Evolutionary conservation across 768 basidiomycete genomes (phyloP), one percentile per base, ranked within the genome.

Genomic region (Vararia minispora): DNA sequence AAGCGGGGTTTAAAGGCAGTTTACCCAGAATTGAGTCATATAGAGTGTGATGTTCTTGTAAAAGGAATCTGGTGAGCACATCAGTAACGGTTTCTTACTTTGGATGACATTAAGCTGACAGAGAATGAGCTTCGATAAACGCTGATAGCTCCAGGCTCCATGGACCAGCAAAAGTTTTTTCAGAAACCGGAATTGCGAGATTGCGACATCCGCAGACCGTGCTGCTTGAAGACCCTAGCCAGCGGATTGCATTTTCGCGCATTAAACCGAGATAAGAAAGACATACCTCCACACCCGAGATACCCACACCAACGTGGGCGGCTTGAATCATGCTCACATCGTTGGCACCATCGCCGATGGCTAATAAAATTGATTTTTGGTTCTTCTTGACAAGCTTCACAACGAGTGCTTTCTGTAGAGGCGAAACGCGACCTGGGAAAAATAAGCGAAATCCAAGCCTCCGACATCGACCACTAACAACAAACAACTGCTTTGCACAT

Each of bases 241-340:
- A 21, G 18, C 35, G 33, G n/a, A n/a, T n/a, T n/a, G n/a, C n/a
- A n/a, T n/a, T n/a, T n/a, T n/a, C n/a, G n/a, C n/a, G n/a, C n/a
- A n/a, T 12, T 12, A 9, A 5, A 14, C 22, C 11, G 16, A 23
- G 24, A 23, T 31, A 12, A 17, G 6, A 4, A 25, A 22, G 4
- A 52, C 65, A 11, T 48, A 87, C 89, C 71, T 99, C 94, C 17
- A 97, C 86, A 37, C 94, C 94, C 31, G 92, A 97, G 33, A 98
- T 98, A 51, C 94, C 94, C 39, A 98, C 82, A 22, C 94, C 94
- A 32, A 98, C 87, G 54, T 98, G 94, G 0, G 94, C 94, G 25
- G 94, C 94, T 56, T 98, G 94, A 43, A 98, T 98, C 94, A 98
- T 98, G 55, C 88, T 88, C 49, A 98, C 94, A 58, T 98, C 94